Evolutionary conservation across 192 early-diverging fungal genomes (phyloP).

Genomic region (Rhizophagus clarus): DNA sequence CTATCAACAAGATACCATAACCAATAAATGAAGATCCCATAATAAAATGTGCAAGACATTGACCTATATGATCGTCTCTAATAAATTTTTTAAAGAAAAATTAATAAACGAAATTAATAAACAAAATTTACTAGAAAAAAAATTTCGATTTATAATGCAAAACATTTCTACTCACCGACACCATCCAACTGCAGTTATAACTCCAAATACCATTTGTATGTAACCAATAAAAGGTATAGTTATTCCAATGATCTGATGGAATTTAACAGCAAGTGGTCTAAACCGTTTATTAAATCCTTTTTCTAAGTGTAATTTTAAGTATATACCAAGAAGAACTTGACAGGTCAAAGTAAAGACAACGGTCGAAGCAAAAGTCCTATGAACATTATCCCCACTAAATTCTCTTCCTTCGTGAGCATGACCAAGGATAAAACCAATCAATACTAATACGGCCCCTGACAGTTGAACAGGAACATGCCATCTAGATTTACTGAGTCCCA

Average conservation of each 20-base stretch:
- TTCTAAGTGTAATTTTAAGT: constrained; percentile 64
- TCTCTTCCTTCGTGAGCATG: constrained; percentile 64
- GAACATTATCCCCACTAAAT: constrained; percentile 62
- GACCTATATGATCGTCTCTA: constrained; percentile 52
- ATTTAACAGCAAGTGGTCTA: constrained; percentile 49
- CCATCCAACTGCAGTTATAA: constrained; percentile 62
- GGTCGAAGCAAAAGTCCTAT: constrained; percentile 63
- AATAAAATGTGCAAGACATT: constrained; percentile 72
- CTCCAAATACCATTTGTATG: constrained; percentile 66
- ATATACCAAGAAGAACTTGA: constrained; percentile 58
- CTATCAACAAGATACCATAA: constrained; percentile 63
- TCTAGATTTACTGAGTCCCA: constrained; percentile 56
- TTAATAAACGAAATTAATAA: not conserved
- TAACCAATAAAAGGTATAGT: constrained; percentile 59
- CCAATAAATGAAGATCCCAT: constrained; percentile 73
- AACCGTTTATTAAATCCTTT: constrained; percentile 53
- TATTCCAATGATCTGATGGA: constrained; percentile 57
- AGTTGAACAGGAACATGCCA: constrained; percentile 69
- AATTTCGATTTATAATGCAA: too few relatives aligned
- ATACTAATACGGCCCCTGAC: constrained; percentile 46
- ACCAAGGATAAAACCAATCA: constrained; percentile 59
- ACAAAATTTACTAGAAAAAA: not conserved
- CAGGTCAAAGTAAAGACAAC: constrained; percentile 55
- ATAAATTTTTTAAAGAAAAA: not conserved
- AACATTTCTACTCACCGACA: constrained; percentile 42